Percentiles rank a stretch among this genome's conserved stretches.
Conservation (phyloP, 140 eudicot species). For the Stevia rebaudiana region DNA sequence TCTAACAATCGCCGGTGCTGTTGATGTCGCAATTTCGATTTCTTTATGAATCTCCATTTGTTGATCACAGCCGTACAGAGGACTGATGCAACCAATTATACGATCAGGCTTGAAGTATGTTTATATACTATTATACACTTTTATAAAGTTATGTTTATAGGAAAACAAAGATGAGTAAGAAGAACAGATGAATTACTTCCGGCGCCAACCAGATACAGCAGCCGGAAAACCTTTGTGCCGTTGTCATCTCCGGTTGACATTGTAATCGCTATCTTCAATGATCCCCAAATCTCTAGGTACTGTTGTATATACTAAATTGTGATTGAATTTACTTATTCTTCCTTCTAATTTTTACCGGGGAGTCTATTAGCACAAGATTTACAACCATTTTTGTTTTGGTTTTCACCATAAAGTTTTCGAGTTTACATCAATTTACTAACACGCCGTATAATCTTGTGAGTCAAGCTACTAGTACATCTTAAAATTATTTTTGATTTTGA, state of each 20-base stretch:
- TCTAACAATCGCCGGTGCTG: constrained; percentile 31
- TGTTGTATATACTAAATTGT: background rate
- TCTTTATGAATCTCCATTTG: constrained; percentile 54
- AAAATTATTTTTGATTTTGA: too few relatives aligned
- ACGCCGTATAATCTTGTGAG: too few relatives aligned
- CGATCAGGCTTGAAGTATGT: constrained; percentile 2
- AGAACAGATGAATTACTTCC: constrained; percentile 44
- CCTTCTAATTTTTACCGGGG: background rate
- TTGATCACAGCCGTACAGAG: constrained; percentile 54
- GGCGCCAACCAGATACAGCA: constrained; percentile 67
- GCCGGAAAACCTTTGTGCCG: constrained; percentile 45
- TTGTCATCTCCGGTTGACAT: constrained; percentile 50
- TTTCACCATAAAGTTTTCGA: too few relatives aligned
- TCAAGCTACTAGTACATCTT: too few relatives aligned
- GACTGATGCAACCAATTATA: constrained; percentile 32
- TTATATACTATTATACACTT: too few relatives aligned
- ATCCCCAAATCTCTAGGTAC: background rate
- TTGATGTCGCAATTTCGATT: constrained; percentile 38
- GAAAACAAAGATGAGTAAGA: background rate
- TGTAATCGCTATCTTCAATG: background rate
- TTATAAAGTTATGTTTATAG: background rate
- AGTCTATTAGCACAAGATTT: too few relatives aligned
- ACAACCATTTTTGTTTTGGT: too few relatives aligned
- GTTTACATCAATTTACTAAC: too few relatives aligned
- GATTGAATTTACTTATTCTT: background rate